Base-by-base conservation (phyloP, 192 early-diverging fungal genomes). In the Pilobolus umbonatus region DNA sequence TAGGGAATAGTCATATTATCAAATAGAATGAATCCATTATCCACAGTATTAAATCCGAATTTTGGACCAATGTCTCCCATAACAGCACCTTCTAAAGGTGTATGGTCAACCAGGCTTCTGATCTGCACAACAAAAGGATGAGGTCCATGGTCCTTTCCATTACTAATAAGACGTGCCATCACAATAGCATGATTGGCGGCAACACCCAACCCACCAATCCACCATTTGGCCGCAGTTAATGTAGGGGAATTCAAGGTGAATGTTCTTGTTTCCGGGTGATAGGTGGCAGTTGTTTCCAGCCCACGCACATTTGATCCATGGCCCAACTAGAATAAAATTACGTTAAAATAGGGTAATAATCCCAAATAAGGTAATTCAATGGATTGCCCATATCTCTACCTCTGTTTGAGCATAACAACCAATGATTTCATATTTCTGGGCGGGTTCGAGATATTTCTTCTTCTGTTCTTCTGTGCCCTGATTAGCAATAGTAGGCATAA, bases 361-460 rank as follows among this genome's bases (percentile, higher is more conserved):
- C 5, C 5, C 22, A 35, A 19, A 15, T 38, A 36, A 31, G 36
- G 15, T 45, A 19, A 7, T 7, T 49, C 0, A 38, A 57, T 40
- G 21, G 32, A 10, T 21, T 19, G 0, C 6, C 11, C 28, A 9
- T 28, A 14, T 48, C 1, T 79, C 78, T 39, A 93, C 77, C 73
- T 94, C 92, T 1, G 92, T 94, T 64, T 94, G 92, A 40, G 90
- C 88, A 51, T 92, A 94, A 72, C 89, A 92, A 19, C 90, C 90
- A 58, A 92, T 85, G 46, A 94, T 88, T 65, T 87, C 80, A 69
- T 89, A 85, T 29, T 76, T 68, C 29, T 75, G 55, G 7, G 90
- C 90, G 15, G 83, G 85, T 64, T 79, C 73, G 25, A 90, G 72
- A 62, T 88, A 94, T 55, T 83, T 55, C 48, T 81, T 75, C 43